Evolutionary conservation across 345 rosid genomes (phyloP).

Genomic region (Hibiscus syriacus): DNA sequence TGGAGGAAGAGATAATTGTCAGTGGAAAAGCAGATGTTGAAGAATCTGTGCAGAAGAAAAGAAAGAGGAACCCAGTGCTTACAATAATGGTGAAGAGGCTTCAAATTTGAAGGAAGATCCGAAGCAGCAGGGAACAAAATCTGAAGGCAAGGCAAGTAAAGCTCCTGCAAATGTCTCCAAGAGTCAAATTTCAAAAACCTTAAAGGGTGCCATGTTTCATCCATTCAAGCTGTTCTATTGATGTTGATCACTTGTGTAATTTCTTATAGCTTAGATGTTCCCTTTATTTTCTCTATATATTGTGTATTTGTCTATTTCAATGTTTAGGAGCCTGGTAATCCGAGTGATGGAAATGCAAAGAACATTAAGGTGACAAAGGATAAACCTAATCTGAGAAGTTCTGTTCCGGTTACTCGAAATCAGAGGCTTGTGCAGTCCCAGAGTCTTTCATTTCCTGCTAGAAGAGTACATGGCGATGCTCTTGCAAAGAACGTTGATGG

Average conservation of each 20-base stretch:
- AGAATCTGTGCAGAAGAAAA: slow-evolving; percentile 25
- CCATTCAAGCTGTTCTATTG: slow-evolving; percentile 11
- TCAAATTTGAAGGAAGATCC: slow-evolving; percentile 19
- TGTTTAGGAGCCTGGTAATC: slow-evolving; percentile 33
- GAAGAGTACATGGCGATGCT: slow-evolving; percentile 34
- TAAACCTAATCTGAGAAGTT: slow-evolving; percentile 39
- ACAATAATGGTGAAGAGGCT: slow-evolving; percentile 17
- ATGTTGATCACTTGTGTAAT: neutral
- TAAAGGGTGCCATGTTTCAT: slow-evolving; percentile 43
- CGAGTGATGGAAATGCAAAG: slow-evolving; percentile 25
- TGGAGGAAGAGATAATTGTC: slow-evolving; percentile 33
- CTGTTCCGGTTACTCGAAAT: slow-evolving; percentile 28
- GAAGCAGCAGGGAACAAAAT: slow-evolving; percentile 19
- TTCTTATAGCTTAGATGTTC: neutral
- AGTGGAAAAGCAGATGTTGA: slow-evolving; percentile 21
- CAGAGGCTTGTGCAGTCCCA: slow-evolving; percentile 53
- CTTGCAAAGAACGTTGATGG: slow-evolving; percentile 53
- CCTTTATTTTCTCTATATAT: neutral
- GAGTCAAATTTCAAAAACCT: slow-evolving; percentile 33
- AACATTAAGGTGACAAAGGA: slow-evolving; percentile 40
- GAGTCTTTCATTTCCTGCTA: slow-evolving; percentile 63
- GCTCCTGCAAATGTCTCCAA: slow-evolving; percentile 23
- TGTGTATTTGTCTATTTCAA: slow-evolving; percentile 1
- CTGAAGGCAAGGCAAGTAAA: slow-evolving; percentile 23
- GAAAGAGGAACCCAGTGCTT: slow-evolving; percentile 28